Evolutionary conservation across 2,329 filamentous ascomycete genomes (phyloP).

Genomic region (Didymellaceae sp.): DNA sequence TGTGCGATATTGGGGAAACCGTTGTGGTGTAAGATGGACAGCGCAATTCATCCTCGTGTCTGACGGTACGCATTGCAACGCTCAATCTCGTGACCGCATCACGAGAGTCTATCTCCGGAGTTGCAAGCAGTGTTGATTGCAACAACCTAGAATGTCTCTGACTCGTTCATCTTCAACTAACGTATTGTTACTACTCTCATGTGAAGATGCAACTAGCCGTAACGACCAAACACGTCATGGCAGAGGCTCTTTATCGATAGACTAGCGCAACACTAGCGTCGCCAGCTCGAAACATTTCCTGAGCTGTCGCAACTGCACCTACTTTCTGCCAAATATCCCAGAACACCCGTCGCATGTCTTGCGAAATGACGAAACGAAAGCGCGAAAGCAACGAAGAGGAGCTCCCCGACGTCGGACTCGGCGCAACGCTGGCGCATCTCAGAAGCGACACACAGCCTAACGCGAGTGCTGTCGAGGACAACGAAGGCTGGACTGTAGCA

Average conservation of each 20-base stretch:
- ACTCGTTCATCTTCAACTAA: no score
- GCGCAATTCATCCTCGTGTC: no score
- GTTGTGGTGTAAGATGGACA: slow-evolving; percentile 53
- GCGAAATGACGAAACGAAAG: slow-evolving; percentile 43
- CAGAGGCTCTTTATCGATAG: background rate
- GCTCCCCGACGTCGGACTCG: slow-evolving; percentile 31
- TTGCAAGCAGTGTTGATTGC: no score
- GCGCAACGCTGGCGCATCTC: slow-evolving; percentile 39
- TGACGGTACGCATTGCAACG: no score
- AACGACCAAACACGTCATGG: no score
- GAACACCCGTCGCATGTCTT: slow-evolving; percentile 15
- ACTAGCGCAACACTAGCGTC: slow-evolving; percentile 4
- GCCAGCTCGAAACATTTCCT: slow-evolving; percentile 12
- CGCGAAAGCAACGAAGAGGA: slow-evolving; percentile 28
- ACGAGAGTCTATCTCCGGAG: no score
- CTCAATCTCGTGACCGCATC: no score
- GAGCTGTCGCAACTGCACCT: background rate
- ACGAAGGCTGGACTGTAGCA: slow-evolving; percentile 41
- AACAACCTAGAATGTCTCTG: no score
- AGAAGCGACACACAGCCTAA: slow-evolving; percentile 24
- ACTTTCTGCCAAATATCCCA: background rate
- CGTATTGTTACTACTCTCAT: no score
- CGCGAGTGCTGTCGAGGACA: slow-evolving; percentile 20
- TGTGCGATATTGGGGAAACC: slow-evolving; percentile 58
- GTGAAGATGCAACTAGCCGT: no score